These are phyloP conservation scores for Martiniozyma abietophila DNA, from an alignment of 805 yeast species.

Conservation along the genomic window DNA sequence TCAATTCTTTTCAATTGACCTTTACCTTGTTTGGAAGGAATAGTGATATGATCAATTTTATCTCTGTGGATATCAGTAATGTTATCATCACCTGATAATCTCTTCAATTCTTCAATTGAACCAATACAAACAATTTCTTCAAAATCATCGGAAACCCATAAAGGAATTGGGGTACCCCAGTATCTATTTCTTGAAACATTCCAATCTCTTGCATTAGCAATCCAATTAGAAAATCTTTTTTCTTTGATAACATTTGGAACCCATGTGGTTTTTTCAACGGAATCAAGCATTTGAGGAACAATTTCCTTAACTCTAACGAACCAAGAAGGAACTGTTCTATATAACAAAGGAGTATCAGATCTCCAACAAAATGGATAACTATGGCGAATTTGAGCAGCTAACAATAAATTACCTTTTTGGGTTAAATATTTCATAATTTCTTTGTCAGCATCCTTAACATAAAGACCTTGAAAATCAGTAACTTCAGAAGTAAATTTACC, in stretches of 20 bases:
- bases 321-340: slow-evolving; percentile 98
- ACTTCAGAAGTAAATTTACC: slow-evolving; percentile 80
- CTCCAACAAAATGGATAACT: slow-evolving; percentile 99
- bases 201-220: slow-evolving; percentile 99
- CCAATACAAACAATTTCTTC: slow-evolving; percentile 92
- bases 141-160: slow-evolving; percentile 93
- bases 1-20: slow-evolving; percentile 84
- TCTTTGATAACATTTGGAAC: slow-evolving; percentile 87
- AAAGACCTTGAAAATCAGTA: slow-evolving; percentile 64
- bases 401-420: slow-evolving; percentile 63
- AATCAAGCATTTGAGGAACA: slow-evolving; percentile 80
- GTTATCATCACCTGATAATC: slow-evolving; percentile 71
- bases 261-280: slow-evolving; percentile 86
- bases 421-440: slow-evolving; percentile 79
- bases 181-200: slow-evolving; percentile 95
- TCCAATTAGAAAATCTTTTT: slow-evolving; percentile 96
- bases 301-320: slow-evolving; percentile 83
- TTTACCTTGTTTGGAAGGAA: slow-evolving; percentile 86
- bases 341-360: slow-evolving; percentile 94
- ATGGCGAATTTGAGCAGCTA: slow-evolving; percentile 80
- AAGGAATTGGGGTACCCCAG: slow-evolving; percentile 99
- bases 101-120: slow-evolving; percentile 75
- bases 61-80: slow-evolving; percentile 94
- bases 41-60: slow-evolving; percentile 80
- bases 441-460: slow-evolving; percentile 94